phyloP scores from a whole-genome alignment of 805 yeast genomes.

The Pichia rugopelliculosa region DNA sequence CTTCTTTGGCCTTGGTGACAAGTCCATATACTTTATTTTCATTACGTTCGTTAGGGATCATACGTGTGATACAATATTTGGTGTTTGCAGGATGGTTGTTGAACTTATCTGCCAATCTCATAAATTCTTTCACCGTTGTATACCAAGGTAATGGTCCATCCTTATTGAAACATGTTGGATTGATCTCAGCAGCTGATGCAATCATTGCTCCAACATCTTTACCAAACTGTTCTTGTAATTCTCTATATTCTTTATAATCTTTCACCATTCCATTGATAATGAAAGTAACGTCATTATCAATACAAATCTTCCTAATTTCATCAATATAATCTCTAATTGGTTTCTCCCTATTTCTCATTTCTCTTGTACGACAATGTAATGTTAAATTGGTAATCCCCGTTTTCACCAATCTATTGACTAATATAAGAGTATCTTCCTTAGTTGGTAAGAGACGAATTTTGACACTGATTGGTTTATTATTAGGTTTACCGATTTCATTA shows the following conservation, averaged over 20 bases:
- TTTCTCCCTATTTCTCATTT: constrained; percentile 79
- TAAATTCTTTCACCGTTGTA: constrained; percentile 46
- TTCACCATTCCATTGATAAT: constrained; percentile 76
- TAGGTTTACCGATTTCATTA: constrained; percentile 69
- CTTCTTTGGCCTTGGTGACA: constrained; percentile 48
- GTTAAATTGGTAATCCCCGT: constrained; percentile 88
- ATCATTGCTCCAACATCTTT: constrained; percentile 84
- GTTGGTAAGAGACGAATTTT: constrained; percentile 76
- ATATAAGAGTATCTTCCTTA: constrained; percentile 48
- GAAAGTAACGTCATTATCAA: constrained; percentile 56
- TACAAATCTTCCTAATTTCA: constrained; percentile 55
- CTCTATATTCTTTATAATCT: constrained; percentile 44
- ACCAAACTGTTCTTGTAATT: constrained; percentile 45
- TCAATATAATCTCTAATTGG: constrained; percentile 69
- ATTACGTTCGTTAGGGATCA: constrained; percentile 46
- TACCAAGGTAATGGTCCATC: constrained; percentile 46
- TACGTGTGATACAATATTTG: constrained; percentile 71
- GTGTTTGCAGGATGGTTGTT: constrained; percentile 66
- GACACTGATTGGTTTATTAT: constrained; percentile 76
- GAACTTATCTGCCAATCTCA: constrained; percentile 43
- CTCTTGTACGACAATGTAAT: constrained; percentile 83
- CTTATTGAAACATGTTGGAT: constrained; percentile 66
- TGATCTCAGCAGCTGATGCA: constrained; percentile 83
- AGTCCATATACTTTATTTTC: constrained; percentile 42
- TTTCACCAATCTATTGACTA: constrained; percentile 49